These are phyloP conservation scores for Dactylonectria estremocensis DNA, from an alignment of 2,329 filamentous ascomycete species.

Conservation along the genomic window DNA sequence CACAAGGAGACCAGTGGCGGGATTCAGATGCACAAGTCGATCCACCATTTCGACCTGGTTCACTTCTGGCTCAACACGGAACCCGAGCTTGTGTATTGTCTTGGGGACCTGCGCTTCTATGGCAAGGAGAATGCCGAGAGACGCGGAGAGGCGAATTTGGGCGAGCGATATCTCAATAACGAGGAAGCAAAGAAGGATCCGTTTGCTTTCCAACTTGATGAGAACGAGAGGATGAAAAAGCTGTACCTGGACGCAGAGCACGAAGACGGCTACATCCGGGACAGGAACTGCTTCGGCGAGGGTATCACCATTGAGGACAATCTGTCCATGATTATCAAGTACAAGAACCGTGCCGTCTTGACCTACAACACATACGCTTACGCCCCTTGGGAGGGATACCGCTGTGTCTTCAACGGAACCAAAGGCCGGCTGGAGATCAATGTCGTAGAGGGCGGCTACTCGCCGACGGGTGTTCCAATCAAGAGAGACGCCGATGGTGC, in stretches of 20 bases:
- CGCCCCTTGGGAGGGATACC: constrained; percentile 74
- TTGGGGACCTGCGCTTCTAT: constrained; percentile 73
- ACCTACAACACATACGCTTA: constrained; percentile 74
- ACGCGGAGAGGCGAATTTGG: constrained; percentile 66
- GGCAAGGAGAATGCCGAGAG: constrained; percentile 72
- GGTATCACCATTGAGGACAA: constrained; percentile 77
- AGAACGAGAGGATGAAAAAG: constrained; percentile 67
- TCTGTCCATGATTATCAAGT: constrained; percentile 71
- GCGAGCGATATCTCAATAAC: constrained; percentile 65
- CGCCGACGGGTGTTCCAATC: constrained; percentile 68
- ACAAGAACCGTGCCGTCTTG: constrained; percentile 69
- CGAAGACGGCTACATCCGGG: constrained; percentile 73
- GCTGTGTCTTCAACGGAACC: constrained; percentile 71
- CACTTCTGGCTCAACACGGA: constrained; percentile 74
- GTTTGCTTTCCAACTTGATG: constrained; percentile 70
- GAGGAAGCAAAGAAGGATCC: constrained; percentile 67
- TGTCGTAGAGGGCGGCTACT: constrained; percentile 74
- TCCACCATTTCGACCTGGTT: constrained; percentile 75
- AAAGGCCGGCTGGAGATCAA: constrained; percentile 72
- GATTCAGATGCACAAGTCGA: constrained; percentile 74
- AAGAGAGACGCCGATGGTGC: constrained; percentile 64
- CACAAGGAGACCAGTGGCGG: constrained; percentile 73
- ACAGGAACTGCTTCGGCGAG: constrained; percentile 74
- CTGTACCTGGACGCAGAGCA: constrained; percentile 75
- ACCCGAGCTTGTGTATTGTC: constrained; percentile 70